Percentiles rank a stretch among this genome's conserved stretches.
Conservation (phyloP, 1,284 basidiomycete genomes). For the Ceratobasidium sp. region DNA sequence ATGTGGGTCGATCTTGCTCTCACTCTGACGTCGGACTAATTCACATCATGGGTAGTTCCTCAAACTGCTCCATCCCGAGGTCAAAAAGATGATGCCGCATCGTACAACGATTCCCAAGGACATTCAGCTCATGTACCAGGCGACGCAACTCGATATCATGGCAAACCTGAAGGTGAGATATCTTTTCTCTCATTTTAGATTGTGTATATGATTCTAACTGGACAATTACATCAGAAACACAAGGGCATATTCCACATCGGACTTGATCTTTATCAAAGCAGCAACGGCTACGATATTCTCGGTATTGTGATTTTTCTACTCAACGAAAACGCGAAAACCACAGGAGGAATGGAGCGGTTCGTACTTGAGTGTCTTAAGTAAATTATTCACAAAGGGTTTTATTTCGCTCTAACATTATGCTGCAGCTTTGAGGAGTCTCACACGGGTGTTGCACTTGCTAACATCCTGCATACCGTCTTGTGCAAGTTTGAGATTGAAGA, state of each 20-base stretch:
- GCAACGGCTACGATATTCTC: neutral
- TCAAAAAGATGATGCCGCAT: neutral
- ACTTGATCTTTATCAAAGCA: neutral
- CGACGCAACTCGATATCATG: neutral
- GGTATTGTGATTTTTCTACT: conserved; percentile 1
- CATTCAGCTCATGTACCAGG: neutral
- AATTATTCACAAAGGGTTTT: neutral
- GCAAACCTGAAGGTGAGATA: neutral
- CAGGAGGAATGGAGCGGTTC: neutral
- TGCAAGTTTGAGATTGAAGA: conserved; percentile 16
- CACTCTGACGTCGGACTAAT: neutral
- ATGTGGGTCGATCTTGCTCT: neutral
- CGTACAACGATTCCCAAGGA: neutral
- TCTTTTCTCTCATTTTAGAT: neutral
- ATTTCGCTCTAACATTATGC: neutral
- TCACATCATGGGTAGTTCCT: neutral
- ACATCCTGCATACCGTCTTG: neutral
- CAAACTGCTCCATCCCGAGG: neutral
- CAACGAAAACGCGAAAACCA: neutral
- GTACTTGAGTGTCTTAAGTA: conserved; percentile 16
- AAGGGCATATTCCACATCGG: neutral
- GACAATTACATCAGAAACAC: neutral
- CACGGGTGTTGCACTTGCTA: neutral
- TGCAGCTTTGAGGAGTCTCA: conserved; percentile 4
- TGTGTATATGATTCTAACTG: neutral